These are phyloP conservation scores for Oryza brachyantha DNA, from an alignment of 176 grass and related monocot genomes.

Conservation along the genomic window DNA sequence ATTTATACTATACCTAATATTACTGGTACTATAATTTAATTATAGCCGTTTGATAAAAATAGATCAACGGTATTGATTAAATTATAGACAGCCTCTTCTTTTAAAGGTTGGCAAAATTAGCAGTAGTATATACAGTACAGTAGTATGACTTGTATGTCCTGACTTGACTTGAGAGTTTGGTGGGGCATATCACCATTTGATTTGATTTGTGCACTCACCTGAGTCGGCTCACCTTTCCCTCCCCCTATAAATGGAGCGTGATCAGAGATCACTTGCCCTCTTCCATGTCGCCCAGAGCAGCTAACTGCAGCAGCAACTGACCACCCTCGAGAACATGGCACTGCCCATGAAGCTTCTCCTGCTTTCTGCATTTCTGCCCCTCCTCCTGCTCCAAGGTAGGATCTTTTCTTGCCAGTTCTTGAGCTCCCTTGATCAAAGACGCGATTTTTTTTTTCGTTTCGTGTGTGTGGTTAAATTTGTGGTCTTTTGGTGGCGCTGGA, in stretches of 20 bases:
- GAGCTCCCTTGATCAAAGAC: background rate
- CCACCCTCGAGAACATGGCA: background rate
- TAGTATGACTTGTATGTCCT: background rate
- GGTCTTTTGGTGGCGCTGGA: background rate
- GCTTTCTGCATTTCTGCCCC: conserved; percentile 5
- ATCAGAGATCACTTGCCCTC: background rate
- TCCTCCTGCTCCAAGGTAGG: conserved; percentile 38
- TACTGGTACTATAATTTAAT: background rate
- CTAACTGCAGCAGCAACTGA: background rate
- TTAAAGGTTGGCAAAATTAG: too few species aligned
- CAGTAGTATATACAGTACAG: background rate
- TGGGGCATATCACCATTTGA: background rate
- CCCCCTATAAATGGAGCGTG: background rate
- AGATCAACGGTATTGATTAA: too few species aligned
- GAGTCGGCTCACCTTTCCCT: background rate
- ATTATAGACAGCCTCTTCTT: too few species aligned
- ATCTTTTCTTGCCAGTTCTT: background rate
- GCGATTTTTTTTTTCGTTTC: background rate
- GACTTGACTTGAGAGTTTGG: background rate
- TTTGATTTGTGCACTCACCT: background rate
- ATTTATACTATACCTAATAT: too few species aligned
- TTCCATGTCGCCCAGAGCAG: background rate
- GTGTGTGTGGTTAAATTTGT: background rate
- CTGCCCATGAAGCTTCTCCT: conserved; percentile 22
- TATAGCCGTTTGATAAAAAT: too few species aligned